Percentiles rank a stretch among this genome's conserved stretches.
Conservation (phyloP, 2,329 filamentous ascomycete species). For the Neofusicoccum kwambonambiense region DNA sequence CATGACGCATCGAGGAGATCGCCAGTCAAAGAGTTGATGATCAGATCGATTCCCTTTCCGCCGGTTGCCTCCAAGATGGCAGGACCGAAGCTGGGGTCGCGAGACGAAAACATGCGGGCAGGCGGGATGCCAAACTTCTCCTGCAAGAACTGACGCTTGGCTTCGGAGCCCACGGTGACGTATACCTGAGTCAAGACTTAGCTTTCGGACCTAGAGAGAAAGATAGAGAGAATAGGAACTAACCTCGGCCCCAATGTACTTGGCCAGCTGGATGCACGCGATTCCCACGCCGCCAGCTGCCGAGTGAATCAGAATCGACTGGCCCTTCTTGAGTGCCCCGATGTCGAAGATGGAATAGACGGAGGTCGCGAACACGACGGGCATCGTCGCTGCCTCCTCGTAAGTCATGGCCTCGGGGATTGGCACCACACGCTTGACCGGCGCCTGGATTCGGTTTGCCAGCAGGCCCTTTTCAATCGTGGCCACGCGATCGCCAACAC, state of each 20-base stretch:
- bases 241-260: constrained; percentile 25
- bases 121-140: constrained; percentile 24
- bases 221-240: not conserved
- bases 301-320: constrained; percentile 31
- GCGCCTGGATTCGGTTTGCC: not conserved
- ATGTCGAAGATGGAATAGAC: constrained; percentile 23
- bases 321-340: constrained; percentile 14
- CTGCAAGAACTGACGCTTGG: constrained; percentile 24
- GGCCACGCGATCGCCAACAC: constrained; percentile 10
- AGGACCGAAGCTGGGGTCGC: constrained; percentile 23
- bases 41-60: constrained; percentile 31
- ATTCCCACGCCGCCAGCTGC: constrained; percentile 32
- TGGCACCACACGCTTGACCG: not conserved
- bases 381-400: constrained; percentile 26
- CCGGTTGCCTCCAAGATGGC: constrained; percentile 24
- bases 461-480: constrained; percentile 5
- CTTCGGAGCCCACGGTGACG: constrained; percentile 24
- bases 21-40: constrained; percentile 28
- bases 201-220: constrained; percentile 22
- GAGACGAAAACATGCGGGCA: constrained; percentile 34
- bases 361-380: constrained; percentile 21
- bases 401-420: constrained; percentile 24
- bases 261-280: constrained; percentile 26
- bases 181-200: constrained; percentile 24
- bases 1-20: constrained; percentile 25